Conservation (phyloP, 345 rosid genomes). For the Brassica cretica region DNA sequence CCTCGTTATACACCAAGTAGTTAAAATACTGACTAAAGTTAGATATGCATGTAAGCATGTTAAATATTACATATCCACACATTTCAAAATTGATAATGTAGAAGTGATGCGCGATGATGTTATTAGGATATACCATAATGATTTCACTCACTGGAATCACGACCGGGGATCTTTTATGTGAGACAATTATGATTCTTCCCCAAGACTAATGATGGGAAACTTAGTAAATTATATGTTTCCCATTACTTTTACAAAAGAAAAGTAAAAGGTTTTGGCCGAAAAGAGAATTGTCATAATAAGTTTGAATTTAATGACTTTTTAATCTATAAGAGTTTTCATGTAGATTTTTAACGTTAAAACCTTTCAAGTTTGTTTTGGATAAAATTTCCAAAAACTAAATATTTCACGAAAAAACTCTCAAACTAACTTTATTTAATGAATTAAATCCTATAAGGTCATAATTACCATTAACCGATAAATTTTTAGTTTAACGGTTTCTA, state of each 20-base stretch:
- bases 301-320: not conserved
- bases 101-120: slow-evolving; percentile 53
- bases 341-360: too few relatives aligned
- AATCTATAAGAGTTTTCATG: not conserved
- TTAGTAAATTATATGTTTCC: slow-evolving; percentile 2
- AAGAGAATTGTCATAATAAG: slow-evolving; percentile 7
- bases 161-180: slow-evolving; percentile 47
- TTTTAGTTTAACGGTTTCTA: too few relatives aligned
- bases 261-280: slow-evolving; percentile 24
- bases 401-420: too few relatives aligned
- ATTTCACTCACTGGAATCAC: slow-evolving; percentile 30
- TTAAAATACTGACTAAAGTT: not conserved
- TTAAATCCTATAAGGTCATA: too few relatives aligned
- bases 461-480: too few relatives aligned
- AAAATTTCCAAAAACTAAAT: too few relatives aligned
- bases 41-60: not conserved
- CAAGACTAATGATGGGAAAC: slow-evolving; percentile 34
- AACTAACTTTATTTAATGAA: too few relatives aligned
- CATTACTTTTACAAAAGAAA: slow-evolving; percentile 23
- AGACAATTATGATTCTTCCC: slow-evolving; percentile 54
- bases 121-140: slow-evolving; percentile 40
- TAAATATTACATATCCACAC: slow-evolving; percentile 17
- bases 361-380: too few relatives aligned
- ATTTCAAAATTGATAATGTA: slow-evolving; percentile 37
- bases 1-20: not conserved